Evolutionary conservation across 257 asterid genomes (phyloP).

Genomic region (Ligustrum vulgare): DNA sequence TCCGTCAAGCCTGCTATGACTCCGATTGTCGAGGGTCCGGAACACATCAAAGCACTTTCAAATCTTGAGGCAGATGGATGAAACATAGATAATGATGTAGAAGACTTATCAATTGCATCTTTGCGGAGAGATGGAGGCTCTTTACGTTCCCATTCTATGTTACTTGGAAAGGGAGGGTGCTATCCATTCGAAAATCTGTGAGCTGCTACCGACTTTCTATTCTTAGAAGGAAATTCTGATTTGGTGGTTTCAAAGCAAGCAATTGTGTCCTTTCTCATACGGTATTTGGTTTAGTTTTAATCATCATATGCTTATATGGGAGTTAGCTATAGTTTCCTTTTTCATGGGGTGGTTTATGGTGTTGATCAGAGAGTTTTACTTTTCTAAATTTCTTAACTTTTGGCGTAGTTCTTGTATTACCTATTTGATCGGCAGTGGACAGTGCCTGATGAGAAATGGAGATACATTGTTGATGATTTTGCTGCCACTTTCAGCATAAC

Average conservation of each 20-base stretch:
- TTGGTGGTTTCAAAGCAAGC: slow-evolving; percentile 88
- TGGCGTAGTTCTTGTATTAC: slow-evolving; percentile 75
- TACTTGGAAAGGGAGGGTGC: slow-evolving; percentile 70
- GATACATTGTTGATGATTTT: slow-evolving; percentile 72
- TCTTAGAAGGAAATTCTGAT: slow-evolving; percentile 82
- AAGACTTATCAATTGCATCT: slow-evolving; percentile 47
- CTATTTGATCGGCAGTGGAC: slow-evolving; percentile 91
- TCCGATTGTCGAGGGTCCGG: too few relatives aligned
- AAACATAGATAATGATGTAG: slow-evolving; percentile 42
- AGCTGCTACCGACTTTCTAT: slow-evolving; percentile 83
- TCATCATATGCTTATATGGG: neutral
- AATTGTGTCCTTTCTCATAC: slow-evolving; percentile 69
- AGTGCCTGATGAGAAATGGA: slow-evolving; percentile 70
- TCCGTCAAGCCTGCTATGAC: too few relatives aligned
- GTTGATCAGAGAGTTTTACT: slow-evolving; percentile 13
- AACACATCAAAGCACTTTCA: too few relatives aligned
- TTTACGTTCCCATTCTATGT: slow-evolving; percentile 45
- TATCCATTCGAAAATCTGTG: slow-evolving; percentile 83
- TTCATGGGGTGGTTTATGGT: slow-evolving; percentile 6
- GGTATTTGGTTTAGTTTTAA: neutral
- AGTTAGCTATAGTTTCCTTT: neutral
- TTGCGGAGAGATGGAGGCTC: slow-evolving; percentile 47
- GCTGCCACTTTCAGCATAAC: slow-evolving; percentile 76
- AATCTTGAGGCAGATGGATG: slow-evolving; percentile 67
- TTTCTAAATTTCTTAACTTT: slow-evolving; percentile 48